phyloP scores from a whole-genome alignment of 768 basidiomycete species.

The Collybia nuda region DNA sequence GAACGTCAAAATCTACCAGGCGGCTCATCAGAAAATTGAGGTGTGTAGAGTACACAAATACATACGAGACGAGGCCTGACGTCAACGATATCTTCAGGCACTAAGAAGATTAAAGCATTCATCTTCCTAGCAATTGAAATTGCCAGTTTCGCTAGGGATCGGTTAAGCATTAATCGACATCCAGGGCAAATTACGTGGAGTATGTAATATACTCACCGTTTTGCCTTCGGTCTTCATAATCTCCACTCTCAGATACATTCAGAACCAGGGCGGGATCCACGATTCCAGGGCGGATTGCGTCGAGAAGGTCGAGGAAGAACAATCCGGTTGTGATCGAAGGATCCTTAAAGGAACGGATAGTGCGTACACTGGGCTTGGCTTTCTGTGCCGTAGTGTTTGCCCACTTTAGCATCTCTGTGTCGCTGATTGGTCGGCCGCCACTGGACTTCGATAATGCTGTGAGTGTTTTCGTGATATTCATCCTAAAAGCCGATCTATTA shows the following conservation, averaged over 20 bases:
- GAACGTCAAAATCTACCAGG: slow-evolving; percentile 83
- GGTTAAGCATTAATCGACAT: slow-evolving; percentile 6
- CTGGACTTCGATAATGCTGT: slow-evolving; percentile 65
- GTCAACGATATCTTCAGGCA: slow-evolving; percentile 97
- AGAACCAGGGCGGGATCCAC: slow-evolving; percentile 87
- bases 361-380: slow-evolving; percentile 52
- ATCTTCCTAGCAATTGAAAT: slow-evolving; percentile 99
- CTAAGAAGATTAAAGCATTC: slow-evolving; percentile 94
- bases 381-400: slow-evolving; percentile 87
- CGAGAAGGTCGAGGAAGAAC: slow-evolving; percentile 92
- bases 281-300: slow-evolving; percentile 89
- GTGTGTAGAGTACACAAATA: slow-evolving; percentile 11
- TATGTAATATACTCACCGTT: slow-evolving; percentile 65
- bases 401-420: slow-evolving; percentile 95
- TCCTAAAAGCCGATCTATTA: slow-evolving; percentile 35
- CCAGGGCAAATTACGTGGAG: neutral
- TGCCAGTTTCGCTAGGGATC: slow-evolving; percentile 79
- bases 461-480: slow-evolving; percentile 92
- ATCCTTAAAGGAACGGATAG: slow-evolving; percentile 94
- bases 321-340: slow-evolving; percentile 83
- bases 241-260: slow-evolving; percentile 54
- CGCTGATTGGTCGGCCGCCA: slow-evolving; percentile 82
- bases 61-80: slow-evolving; percentile 85
- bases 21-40: neutral
- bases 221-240: slow-evolving; percentile 86